Base-by-base conservation (phyloP, 2,329 filamentous ascomycete species). In the Fusarium sp. region DNA sequence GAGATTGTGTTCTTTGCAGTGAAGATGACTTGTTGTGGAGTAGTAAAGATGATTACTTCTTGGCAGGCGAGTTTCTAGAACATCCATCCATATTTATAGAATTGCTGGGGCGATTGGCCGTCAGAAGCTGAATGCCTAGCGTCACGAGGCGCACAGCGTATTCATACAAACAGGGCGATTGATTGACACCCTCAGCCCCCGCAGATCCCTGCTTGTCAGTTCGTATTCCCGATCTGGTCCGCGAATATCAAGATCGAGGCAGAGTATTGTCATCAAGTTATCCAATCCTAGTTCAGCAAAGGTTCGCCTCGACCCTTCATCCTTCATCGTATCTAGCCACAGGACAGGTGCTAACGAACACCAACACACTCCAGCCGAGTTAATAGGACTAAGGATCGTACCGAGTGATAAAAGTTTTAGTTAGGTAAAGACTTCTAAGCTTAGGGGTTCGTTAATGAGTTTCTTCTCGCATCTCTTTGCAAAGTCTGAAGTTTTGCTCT, bases 81-180 rank as follows among this genome's bases (percentile, higher is more conserved):
- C 41, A n/a, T n/a, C 38, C 20, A 10, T 48, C 32, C 32, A 7
- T 15, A 70, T 70, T 66, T 70, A 70, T 69, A 63, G 13, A 63
- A 60, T 22, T 18, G 36, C 22, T 32, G 59, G 28, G 44, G 38
- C 8, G 48, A 38, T 30, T 57, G 42, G 38, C 35, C 18, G 13
- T 7, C 32, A 45, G 32, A 18, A 62, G 50, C 59, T 57, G 59
- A 62, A 44, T 28, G 50, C 59, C 50, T 57, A 47, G 57, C 47
- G 69, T 73, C 62, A 68, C 47, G 41, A 45, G 66, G 57, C 62
- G 24, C 39, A 64, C 30, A 30, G n/a, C 22, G 24, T 51, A 45
- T 22, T 48, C 48, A 66, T 60, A 42, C 48, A 50, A 61, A 61
- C 36, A 50, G 57, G 51, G 57, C 61, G 68, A 63, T 55, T 39